phyloP scores from a whole-genome alignment of 2,329 filamentous ascomycete genomes.

The Colletotrichum lupini region DNA sequence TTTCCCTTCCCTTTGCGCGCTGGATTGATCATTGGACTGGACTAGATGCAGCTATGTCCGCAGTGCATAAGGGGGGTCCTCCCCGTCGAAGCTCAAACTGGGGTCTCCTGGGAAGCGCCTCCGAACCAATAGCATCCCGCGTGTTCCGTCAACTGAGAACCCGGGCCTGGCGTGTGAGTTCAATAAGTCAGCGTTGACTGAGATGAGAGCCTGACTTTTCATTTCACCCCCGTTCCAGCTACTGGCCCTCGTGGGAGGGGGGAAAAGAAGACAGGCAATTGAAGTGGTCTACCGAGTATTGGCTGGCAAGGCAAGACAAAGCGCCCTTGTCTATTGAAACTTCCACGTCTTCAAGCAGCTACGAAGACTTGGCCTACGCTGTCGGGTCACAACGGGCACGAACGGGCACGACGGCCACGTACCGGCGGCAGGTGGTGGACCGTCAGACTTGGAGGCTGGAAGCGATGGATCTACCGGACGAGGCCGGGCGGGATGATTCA shows the following conservation, averaged over 20 bases:
- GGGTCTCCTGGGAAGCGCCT: slow-evolving; percentile 8
- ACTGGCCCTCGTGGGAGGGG: not conserved
- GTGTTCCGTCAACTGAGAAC: slow-evolving; percentile 1
- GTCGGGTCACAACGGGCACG: too few species aligned
- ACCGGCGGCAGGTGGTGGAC: not conserved
- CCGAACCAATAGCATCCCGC: slow-evolving; percentile 21
- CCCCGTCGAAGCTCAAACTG: slow-evolving; percentile 5
- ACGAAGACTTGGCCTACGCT: not conserved
- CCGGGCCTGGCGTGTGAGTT: not conserved
- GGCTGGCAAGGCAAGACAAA: slow-evolving; percentile 14
- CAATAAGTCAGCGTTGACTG: slow-evolving; percentile 28
- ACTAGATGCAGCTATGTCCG: not conserved
- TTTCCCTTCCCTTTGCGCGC: slow-evolving; percentile 2
- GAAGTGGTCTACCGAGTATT: not conserved
- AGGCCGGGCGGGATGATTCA: slow-evolving; percentile 21
- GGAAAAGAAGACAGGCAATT: not conserved
- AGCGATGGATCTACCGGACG: slow-evolving; percentile 27
- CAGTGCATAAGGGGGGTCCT: slow-evolving; percentile 4
- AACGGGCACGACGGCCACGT: not conserved
- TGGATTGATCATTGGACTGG: slow-evolving; percentile 7
- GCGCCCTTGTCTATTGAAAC: not conserved
- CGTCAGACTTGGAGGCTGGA: slow-evolving; percentile 11
- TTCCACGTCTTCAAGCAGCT: not conserved
- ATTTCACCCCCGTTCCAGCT: not conserved
- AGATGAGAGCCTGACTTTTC: slow-evolving; percentile 5